Base-by-base conservation (phyloP, 2,329 filamentous ascomycete species). In the Ceratocystis destructans region DNA sequence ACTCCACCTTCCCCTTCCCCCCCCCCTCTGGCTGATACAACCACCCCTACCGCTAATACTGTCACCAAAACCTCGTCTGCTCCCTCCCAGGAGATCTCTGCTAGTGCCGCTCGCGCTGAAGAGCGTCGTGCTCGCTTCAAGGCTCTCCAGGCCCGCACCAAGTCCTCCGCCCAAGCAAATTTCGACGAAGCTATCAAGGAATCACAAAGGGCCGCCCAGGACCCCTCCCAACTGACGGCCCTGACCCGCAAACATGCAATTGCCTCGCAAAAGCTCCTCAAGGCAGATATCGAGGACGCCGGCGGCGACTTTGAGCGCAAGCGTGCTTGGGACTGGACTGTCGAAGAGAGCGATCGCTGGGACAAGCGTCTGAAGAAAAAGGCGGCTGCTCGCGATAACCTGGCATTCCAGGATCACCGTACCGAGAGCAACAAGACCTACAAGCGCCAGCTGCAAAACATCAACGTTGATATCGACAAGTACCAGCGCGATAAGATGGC, bases 271-370 rank as follows among this genome's bases (percentile, higher is more conserved):
- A 99, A 97, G 73, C 84, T 99, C 0, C 82, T 96, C 55, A 96
- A 96, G 78, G 90, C 91, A 3, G 91, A 96, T 72, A 87, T 91
- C 1, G 89, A 92, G 74, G 90, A 89, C 20, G 80, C 82, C 0
- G 91, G 91, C 44, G 90, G 89, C 66, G 94, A 97, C 75, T 99
- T 97, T 73, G 94, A 99, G 80, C 89, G 94, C 70, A 96, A 97
- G 77, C 87, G 94, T 50, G 94, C 94, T 1, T 99, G 94, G 94
- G 94, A 97, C 78, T 99, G 94, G 89, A 99, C 94, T 0, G 80
- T 93, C 5, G 94, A 99, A 70, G 94, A 99, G 77, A 89, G 86
- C 71, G 94, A 96, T 77, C 85, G 83, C 70, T 99, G 94, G 94
- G 94, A 99, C 76, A 87, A 87, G 77, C 87, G 92, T 41, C 79